Evolutionary conservation across 1,284 basidiomycete species (phyloP).

Genomic region (Ceratobasidium papillatum): DNA sequence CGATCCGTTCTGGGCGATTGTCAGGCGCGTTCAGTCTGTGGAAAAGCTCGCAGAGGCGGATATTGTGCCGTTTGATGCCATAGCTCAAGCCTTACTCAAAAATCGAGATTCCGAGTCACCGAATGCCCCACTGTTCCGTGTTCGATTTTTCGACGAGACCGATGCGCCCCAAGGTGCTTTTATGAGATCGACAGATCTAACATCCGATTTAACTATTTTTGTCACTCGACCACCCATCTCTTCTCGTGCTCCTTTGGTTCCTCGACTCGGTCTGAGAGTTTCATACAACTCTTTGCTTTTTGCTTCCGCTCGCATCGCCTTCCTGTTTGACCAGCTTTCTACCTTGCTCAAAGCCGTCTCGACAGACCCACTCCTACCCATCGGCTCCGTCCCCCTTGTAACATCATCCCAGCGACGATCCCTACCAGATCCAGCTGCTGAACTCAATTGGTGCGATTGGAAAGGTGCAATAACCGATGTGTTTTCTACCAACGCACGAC

Average conservation of each 20-base stretch:
- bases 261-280: slow-evolving; percentile 82
- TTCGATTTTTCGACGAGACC: slow-evolving; percentile 95
- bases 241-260: slow-evolving; percentile 75
- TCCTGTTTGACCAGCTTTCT: slow-evolving; percentile 87
- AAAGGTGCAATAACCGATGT: slow-evolving; percentile 96
- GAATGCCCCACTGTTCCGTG: slow-evolving; percentile 82
- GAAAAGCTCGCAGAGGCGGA: slow-evolving; percentile 88
- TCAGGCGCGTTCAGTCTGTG: slow-evolving; percentile 84
- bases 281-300: slow-evolving; percentile 97
- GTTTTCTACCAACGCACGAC: slow-evolving; percentile 83
- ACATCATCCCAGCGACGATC: slow-evolving; percentile 74
- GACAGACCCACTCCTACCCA: slow-evolving; percentile 64
- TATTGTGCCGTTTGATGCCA: slow-evolving; percentile 81
- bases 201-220: slow-evolving; percentile 91
- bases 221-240: slow-evolving; percentile 68
- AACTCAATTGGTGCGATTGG: slow-evolving; percentile 97
- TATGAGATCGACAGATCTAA: slow-evolving; percentile 80
- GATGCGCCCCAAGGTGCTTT: slow-evolving; percentile 77
- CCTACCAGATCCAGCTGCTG: slow-evolving; percentile 86
- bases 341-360: slow-evolving; percentile 80
- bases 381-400: slow-evolving; percentile 83
- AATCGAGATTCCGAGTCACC: slow-evolving; percentile 68
- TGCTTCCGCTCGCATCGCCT: slow-evolving; percentile 78
- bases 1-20: slow-evolving; percentile 92
- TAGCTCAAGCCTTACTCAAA: slow-evolving; percentile 70